A percentile compares a stretch with the other conserved stretches of the same genome.
Evolutionary conservation across 345 rosid species (phyloP).

Genomic region (Acer negundo): DNA sequence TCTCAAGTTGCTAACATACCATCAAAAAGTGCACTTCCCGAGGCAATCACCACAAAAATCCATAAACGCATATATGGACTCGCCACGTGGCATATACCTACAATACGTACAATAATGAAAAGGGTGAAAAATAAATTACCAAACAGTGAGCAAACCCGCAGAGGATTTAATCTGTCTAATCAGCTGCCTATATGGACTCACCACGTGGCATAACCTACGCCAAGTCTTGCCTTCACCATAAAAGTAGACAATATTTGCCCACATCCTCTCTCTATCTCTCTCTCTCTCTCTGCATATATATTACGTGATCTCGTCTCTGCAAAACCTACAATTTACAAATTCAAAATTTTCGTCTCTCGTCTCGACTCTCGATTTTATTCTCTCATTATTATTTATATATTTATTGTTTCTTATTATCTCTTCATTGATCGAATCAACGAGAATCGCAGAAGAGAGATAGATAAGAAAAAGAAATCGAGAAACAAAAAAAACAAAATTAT

Average conservation of each 20-base stretch:
- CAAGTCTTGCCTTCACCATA: not conserved
- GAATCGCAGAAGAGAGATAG: not conserved
- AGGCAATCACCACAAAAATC: not conserved
- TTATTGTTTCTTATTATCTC: not conserved
- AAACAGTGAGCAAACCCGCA: not conserved
- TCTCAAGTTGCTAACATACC: no score
- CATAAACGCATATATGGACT: no score
- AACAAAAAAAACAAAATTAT: no score
- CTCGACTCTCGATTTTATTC: no score
- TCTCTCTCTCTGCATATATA: not conserved
- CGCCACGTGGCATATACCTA: no score
- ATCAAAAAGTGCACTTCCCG: not conserved
- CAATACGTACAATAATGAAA: not conserved
- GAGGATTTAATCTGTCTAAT: not conserved
- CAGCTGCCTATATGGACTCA: not conserved
- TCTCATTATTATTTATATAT: not conserved
- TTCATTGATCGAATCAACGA: not conserved
- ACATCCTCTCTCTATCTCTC: no score
- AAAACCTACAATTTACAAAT: not conserved
- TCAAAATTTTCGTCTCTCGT: not conserved
- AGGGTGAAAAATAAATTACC: not conserved
- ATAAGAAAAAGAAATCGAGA: not conserved
- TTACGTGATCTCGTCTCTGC: not conserved
- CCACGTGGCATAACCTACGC: conserved; percentile 7
- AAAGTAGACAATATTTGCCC: no score